Evolutionary conservation across 345 rosid species (phyloP), one percentile per base, ranked within the genome.

Genomic region (Lumnitzera littorea): DNA sequence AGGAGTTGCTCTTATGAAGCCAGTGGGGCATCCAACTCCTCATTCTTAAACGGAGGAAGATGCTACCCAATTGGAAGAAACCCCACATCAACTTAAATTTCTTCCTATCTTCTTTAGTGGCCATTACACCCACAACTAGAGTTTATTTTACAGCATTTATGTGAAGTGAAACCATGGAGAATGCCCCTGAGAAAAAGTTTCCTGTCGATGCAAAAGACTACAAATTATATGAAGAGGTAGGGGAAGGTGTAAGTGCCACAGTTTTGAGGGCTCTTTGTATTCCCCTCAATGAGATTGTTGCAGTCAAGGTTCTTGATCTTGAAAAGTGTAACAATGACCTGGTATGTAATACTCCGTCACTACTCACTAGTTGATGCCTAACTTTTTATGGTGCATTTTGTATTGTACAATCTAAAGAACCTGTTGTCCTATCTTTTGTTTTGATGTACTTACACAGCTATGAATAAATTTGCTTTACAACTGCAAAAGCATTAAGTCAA

Each of bases 231-330:
- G 98, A 92, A 82, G 98, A 92, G 68, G 85, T 92, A 67, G 98
- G 98, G 50, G 98, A 92, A 73, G 98, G 98, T 67, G 97, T 89
- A 63, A 92, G 98, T 53, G 96, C 98, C 50, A 79, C 82, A 56
- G 98, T 94, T 63, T 66, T 72, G 62, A 84, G 95, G 72, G 97
- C 99, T 74, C 87, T 94, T 62, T 94, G 99, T 72, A 65, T 86
- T 70, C 97, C 97, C 3, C 80, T 94, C 56, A 86, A 89, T 78
- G 89, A 83, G 68, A 80, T 72, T 24, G 96, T 94, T 60, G 98
- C 98, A 20, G 79, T 92, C 77, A 92, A 92, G 86, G 91, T 85
- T 74, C 96, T 92, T 72, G 98, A 94, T 76, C 73, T 94, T 67
- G 99, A 94, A 72, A 94, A 77, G 78, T 94, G 99, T 82, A 94